Evolutionary conservation across 139 green algal species (phyloP), one percentile per base, ranked within the genome.

Genomic region (Mesotaenium endlicherianum): DNA sequence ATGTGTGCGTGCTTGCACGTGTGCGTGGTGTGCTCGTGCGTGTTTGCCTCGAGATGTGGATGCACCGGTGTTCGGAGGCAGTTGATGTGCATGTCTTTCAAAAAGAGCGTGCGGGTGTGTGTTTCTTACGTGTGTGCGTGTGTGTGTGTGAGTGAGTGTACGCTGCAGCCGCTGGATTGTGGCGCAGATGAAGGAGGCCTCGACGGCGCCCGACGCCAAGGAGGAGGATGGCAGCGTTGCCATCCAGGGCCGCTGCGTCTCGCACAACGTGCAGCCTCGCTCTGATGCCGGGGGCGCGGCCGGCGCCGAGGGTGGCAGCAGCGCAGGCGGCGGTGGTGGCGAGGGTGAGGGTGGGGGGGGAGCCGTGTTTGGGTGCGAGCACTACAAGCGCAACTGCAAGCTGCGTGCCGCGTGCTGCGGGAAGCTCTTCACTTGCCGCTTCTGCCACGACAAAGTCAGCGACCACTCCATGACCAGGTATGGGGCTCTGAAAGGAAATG

Each of bases 341-440:
- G n/a, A n/a, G n/a, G n/a, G n/a, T 50, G 34, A 75, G 26, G 45
- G 71, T 43, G 69, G 78, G 40, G 71, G 11, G 16, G 55, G 57
- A 44, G 57, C 91, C 88, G 70, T 97, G 90, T 80, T 93, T 40
- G 92, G 92, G 26, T 95, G 92, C 85, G 59, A 87, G 57, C 92
- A 95, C 75, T 95, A 95, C 86, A 38, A 53, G 31, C 87, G 92
- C 16, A 77, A 82, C 40, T 88, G 77, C 45, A 89, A 91, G 87
- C 86, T 99, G 69, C 92, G 97, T 26, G 95, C 95, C 0, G 92
- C 92, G 0, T 99, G 96, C 91, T 99, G 96, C 88, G 88, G 88
- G 38, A 55, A 87, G 40, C 84, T 93, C 2, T 91, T 92, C 68
- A 89, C 93, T 0, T 99, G 96, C 90, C 92, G 94, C 74, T 86